phyloP scores from a whole-genome alignment of 345 rosid genomes.

The Eucalyptus polyanthemos region DNA sequence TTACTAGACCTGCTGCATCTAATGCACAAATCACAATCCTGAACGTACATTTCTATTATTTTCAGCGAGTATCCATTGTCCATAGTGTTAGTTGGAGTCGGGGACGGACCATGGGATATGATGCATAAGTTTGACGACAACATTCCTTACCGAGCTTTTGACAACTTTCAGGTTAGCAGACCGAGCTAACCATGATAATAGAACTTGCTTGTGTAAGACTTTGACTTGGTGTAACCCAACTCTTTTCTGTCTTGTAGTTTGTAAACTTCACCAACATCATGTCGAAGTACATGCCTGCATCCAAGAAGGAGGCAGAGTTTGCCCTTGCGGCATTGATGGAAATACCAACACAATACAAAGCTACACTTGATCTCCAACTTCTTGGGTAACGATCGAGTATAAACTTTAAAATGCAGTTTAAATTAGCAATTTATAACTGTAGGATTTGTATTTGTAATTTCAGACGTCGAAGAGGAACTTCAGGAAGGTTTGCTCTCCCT shows the following conservation, averaged over 20 bases:
- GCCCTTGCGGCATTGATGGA: slow-evolving; percentile 48
- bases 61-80: slow-evolving; percentile 38
- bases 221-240: background rate
- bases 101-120: slow-evolving; percentile 57
- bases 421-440: background rate
- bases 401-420: background rate
- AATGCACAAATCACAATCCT: background rate
- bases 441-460: background rate
- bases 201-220: background rate
- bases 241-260: slow-evolving; percentile 6
- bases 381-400: slow-evolving; percentile 6
- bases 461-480: slow-evolving; percentile 17
- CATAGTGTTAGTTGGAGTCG: slow-evolving; percentile 42
- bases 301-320: slow-evolving; percentile 33
- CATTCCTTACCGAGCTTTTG: slow-evolving; percentile 41
- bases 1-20: background rate
- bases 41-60: background rate
- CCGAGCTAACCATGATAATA: background rate
- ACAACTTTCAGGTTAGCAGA: slow-evolving; percentile 32
- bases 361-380: slow-evolving; percentile 33
- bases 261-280: slow-evolving; percentile 43
- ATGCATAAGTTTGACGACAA: slow-evolving; percentile 46
- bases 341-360: slow-evolving; percentile 40
- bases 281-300: slow-evolving; percentile 5
- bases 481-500: slow-evolving; percentile 18